A percentile compares a stretch with the other conserved stretches of the same genome.
Evolutionary conservation across 1,284 basidiomycete species (phyloP).

Genomic region (Sporisorium sorghi): DNA sequence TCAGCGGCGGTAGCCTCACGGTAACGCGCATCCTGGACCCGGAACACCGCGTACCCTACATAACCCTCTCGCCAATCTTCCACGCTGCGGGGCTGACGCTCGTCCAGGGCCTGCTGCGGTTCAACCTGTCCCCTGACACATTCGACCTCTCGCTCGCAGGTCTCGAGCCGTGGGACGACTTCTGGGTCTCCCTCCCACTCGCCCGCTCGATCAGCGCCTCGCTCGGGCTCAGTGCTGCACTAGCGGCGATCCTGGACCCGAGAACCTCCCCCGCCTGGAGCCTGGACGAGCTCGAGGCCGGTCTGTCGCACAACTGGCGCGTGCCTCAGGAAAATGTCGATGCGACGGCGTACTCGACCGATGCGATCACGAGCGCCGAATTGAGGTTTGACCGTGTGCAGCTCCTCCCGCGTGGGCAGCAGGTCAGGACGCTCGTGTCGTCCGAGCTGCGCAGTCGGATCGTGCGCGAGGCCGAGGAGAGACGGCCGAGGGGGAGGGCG

Average conservation of each 20-base stretch:
- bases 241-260: slow-evolving; percentile 22
- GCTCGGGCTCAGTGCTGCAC: slow-evolving; percentile 1
- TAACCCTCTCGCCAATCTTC: slow-evolving; percentile 37
- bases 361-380: slow-evolving; percentile 24
- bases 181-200: slow-evolving; percentile 33
- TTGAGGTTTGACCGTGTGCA: slow-evolving; percentile 3
- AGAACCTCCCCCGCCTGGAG: slow-evolving; percentile 26
- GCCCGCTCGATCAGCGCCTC: slow-evolving; percentile 16
- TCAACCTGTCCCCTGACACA: slow-evolving; percentile 5
- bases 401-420: slow-evolving; percentile 27
- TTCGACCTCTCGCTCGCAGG: slow-evolving; percentile 36
- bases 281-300: slow-evolving; percentile 26
- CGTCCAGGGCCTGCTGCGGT: slow-evolving; percentile 37
- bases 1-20: background rate
- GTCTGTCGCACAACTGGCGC: slow-evolving; percentile 44
- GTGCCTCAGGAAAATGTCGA: slow-evolving; percentile 23
- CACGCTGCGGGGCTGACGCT: slow-evolving; percentile 14
- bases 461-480: background rate
- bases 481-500: background rate
- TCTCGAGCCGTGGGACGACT: slow-evolving; percentile 49
- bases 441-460: slow-evolving; percentile 9
- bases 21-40: slow-evolving; percentile 48
- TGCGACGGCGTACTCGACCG: slow-evolving; percentile 27
- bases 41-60: slow-evolving; percentile 38
- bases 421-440: slow-evolving; percentile 36